Conservation (phyloP, 208 protist genomes). For the Trypanosomatidae sp. region DNA sequence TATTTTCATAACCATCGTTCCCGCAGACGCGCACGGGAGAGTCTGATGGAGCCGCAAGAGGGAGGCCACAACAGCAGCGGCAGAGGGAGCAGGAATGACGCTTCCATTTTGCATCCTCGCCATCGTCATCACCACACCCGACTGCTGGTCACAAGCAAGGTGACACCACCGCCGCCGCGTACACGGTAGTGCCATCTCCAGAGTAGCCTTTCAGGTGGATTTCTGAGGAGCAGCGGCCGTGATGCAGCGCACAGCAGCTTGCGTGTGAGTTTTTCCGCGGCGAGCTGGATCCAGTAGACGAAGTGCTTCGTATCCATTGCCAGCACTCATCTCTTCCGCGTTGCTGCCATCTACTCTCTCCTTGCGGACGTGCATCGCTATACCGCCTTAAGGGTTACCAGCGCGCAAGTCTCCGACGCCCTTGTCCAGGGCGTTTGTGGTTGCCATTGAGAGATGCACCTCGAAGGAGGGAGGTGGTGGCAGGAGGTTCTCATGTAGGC, state of each 20-base stretch:
- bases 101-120: background rate
- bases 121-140: background rate
- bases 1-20: background rate
- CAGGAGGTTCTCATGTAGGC: background rate
- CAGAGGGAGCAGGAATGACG: background rate
- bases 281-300: background rate
- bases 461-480: background rate
- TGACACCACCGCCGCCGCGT: constrained; percentile 4
- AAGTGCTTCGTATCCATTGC: constrained; percentile 10
- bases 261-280: background rate
- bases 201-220: background rate
- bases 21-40: background rate
- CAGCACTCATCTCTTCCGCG: constrained; percentile 2
- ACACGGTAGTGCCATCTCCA: background rate
- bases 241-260: background rate
- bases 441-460: background rate
- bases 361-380: constrained; percentile 1
- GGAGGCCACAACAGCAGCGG: background rate
- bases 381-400: background rate
- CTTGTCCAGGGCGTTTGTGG: background rate
- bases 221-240: constrained; percentile 1
- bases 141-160: background rate
- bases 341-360: constrained; percentile 12
- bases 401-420: background rate
- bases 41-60: background rate